A percentile compares a stretch with the other conserved stretches of the same genome.
These are phyloP conservation scores for Clavariopsis aquatica DNA, from an alignment of 495 filamentous ascomycete genomes.

Conservation along the genomic window DNA sequence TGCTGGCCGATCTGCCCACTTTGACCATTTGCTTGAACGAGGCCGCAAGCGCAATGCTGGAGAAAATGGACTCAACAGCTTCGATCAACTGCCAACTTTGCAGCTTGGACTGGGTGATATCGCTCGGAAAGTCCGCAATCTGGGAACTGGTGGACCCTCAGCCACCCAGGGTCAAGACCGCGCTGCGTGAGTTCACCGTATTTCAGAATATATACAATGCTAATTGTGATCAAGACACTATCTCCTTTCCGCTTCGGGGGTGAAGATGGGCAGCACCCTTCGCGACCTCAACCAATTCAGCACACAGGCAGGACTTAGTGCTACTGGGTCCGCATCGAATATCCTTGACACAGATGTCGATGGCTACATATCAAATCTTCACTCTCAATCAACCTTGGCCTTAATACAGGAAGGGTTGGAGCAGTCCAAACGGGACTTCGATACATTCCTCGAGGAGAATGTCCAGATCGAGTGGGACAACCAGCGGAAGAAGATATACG, in stretches of 20 bases:
- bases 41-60: slow-evolving; percentile 60
- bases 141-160: slow-evolving; percentile 58
- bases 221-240: slow-evolving; percentile 59
- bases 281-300: slow-evolving; percentile 70
- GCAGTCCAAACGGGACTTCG: slow-evolving; percentile 84
- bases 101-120: slow-evolving; percentile 87
- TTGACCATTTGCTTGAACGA: slow-evolving; percentile 81
- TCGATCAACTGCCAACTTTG: slow-evolving; percentile 65
- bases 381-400: slow-evolving; percentile 85
- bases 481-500: slow-evolving; percentile 86
- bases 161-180: slow-evolving; percentile 52
- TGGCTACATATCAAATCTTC: slow-evolving; percentile 76
- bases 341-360: slow-evolving; percentile 78
- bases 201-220: slow-evolving; percentile 3
- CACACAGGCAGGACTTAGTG: slow-evolving; percentile 50
- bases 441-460: slow-evolving; percentile 88
- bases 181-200: slow-evolving; percentile 60
- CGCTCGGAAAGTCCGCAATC: slow-evolving; percentile 75
- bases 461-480: slow-evolving; percentile 94
- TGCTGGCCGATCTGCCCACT: slow-evolving; percentile 60
- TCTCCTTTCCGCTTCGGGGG: slow-evolving; percentile 84
- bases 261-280: slow-evolving; percentile 73
- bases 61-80: slow-evolving; percentile 53
- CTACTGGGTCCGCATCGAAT: slow-evolving; percentile 35
- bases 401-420: slow-evolving; percentile 88